phyloP scores from a whole-genome alignment of 1,284 basidiomycete genomes.

The Boletus coffeatus region DNA sequence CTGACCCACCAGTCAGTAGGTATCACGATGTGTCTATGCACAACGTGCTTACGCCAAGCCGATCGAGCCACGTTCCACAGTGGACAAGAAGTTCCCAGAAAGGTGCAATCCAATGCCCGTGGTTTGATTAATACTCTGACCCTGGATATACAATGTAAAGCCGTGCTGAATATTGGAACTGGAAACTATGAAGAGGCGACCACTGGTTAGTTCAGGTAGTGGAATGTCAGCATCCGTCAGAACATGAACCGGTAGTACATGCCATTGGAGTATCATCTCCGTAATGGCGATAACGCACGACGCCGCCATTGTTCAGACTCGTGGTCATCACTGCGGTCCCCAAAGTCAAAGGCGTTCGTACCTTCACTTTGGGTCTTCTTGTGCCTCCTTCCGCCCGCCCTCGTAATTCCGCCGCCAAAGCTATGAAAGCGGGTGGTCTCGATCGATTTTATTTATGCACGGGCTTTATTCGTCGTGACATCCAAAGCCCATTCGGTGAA shows the following conservation, averaged over 20 bases:
- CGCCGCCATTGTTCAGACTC: too few species aligned
- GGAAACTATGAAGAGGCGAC: constrained; percentile 66
- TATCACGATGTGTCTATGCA: neutral
- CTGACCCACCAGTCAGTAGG: constrained; percentile 32
- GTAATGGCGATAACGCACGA: too few species aligned
- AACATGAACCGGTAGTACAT: neutral
- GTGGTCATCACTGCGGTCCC: too few species aligned
- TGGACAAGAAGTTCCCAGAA: constrained; percentile 90
- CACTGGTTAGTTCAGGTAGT: neutral
- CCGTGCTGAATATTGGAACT: neutral
- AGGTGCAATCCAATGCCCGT: constrained; percentile 91
- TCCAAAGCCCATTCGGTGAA: too few species aligned
- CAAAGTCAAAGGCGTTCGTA: too few species aligned
- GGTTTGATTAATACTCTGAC: constrained; percentile 84
- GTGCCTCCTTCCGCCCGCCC: too few species aligned
- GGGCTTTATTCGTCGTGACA: too few species aligned
- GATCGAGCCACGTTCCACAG: constrained; percentile 92
- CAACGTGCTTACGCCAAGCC: constrained; percentile 68
- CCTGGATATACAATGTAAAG: constrained; percentile 33
- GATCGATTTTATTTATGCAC: too few species aligned
- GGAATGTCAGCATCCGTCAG: neutral
- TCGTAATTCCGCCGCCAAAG: too few species aligned
- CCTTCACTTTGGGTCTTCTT: too few species aligned
- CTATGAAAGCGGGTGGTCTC: too few species aligned
- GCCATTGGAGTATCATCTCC: too few species aligned